A percentile compares a stretch with the other conserved stretches of the same genome.
phyloP scores from a whole-genome alignment of 768 basidiomycete genomes.

The Lactarius vividus region DNA sequence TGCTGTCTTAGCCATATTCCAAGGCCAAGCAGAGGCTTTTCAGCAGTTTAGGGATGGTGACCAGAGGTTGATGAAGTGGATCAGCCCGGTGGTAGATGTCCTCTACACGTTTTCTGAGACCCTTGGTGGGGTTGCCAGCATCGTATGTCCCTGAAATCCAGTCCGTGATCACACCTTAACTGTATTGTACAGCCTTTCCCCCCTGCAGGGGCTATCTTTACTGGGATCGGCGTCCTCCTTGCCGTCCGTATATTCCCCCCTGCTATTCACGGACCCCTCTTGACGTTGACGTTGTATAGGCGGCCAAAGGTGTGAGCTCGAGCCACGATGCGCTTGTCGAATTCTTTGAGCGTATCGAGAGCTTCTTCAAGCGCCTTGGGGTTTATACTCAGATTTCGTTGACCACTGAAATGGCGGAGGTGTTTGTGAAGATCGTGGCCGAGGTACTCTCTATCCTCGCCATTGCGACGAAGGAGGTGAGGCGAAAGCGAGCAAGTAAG shows the following conservation, averaged over 20 bases:
- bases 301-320: not conserved
- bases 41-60: not conserved
- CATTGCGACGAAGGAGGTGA: constrained; percentile 10
- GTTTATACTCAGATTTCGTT: not conserved
- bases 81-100: not conserved
- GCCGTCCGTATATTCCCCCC: not conserved
- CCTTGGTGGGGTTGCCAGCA: no score
- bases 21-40: not conserved
- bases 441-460: constrained; percentile 7
- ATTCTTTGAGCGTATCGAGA: not conserved
- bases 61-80: not conserved
- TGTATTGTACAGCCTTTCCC: not conserved
- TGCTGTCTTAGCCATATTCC: not conserved
- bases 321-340: constrained; percentile 6
- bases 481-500: not conserved
- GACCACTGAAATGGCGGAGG: not conserved
- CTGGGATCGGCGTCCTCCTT: not conserved
- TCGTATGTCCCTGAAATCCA: no score
- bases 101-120: not conserved
- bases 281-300: not conserved
- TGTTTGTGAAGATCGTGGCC: not conserved
- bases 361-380: constrained; percentile 5
- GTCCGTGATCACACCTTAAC: no score
- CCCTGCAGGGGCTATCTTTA: not conserved
- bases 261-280: not conserved